These are phyloP conservation scores for Pestalotiopsis sp. DNA, from an alignment of 2,329 filamentous ascomycete species.

Conservation along the genomic window DNA sequence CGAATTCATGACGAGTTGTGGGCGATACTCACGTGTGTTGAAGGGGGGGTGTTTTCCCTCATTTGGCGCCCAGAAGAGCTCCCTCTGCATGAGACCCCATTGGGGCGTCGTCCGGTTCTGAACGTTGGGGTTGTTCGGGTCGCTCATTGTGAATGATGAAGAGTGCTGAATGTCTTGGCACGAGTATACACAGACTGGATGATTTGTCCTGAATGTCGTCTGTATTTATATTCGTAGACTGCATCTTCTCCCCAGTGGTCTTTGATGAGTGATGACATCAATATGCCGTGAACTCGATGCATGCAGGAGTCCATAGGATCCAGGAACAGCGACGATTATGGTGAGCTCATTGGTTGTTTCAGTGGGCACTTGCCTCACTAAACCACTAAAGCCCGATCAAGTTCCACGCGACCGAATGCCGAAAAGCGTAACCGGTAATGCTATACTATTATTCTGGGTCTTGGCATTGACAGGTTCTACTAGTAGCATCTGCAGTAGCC, in stretches of 20 bases:
- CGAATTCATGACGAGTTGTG: neutral
- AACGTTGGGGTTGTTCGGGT: slow-evolving; percentile 27
- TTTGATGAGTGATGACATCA: slow-evolving; percentile 4
- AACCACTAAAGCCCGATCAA: neutral
- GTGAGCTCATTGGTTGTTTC: neutral
- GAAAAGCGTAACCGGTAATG: neutral
- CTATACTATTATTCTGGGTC: neutral
- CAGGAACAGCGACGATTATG: neutral
- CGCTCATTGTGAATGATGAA: slow-evolving; percentile 19
- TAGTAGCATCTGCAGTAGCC: neutral
- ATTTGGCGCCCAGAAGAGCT: slow-evolving; percentile 28
- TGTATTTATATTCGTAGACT: neutral
- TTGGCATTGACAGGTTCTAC: neutral
- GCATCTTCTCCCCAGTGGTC: too few species aligned
- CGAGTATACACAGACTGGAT: neutral
- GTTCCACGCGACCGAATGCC: neutral
- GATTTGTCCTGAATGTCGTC: neutral
- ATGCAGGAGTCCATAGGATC: neutral
- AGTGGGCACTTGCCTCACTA: neutral
- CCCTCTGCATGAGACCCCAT: slow-evolving; percentile 26
- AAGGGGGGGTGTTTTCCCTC: slow-evolving; percentile 25
- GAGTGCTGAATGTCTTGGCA: neutral
- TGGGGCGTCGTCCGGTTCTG: slow-evolving; percentile 24
- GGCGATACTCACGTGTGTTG: slow-evolving; percentile 21
- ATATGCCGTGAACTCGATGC: neutral